Evolutionary conservation across 345 rosid species (phyloP).

Genomic region (Sonneratia caseolaris): DNA sequence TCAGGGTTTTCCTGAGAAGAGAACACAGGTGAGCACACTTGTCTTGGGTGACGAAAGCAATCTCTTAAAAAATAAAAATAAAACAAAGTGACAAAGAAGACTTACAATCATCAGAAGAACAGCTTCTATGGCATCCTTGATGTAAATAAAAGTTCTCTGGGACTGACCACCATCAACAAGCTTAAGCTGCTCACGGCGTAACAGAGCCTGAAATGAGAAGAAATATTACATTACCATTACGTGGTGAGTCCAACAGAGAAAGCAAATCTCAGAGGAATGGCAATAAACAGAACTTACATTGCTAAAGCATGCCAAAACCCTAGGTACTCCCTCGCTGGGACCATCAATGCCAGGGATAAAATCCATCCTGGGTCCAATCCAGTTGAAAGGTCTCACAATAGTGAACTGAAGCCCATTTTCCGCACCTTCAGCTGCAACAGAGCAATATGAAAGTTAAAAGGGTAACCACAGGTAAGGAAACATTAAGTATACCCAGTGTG

Average conservation of each 20-base stretch:
- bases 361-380: slow-evolving; percentile 99
- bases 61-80: neutral
- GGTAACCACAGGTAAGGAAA: neutral
- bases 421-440: slow-evolving; percentile 81
- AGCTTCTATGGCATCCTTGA: slow-evolving; percentile 50
- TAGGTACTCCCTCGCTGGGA: slow-evolving; percentile 98
- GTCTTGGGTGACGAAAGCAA: too few species aligned
- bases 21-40: neutral
- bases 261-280: neutral
- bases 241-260: neutral
- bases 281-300: slow-evolving; percentile 44
- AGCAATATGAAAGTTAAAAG: neutral
- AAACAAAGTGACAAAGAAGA: neutral
- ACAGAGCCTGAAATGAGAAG: slow-evolving; percentile 26
- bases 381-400: slow-evolving; percentile 96
- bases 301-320: slow-evolving; percentile 97
- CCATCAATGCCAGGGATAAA: slow-evolving; percentile 98
- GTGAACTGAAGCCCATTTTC: slow-evolving; percentile 92
- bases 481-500: neutral
- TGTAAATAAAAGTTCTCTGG: slow-evolving; percentile 42
- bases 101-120: slow-evolving; percentile 45
- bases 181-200: slow-evolving; percentile 45
- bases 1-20: slow-evolving; percentile 38
- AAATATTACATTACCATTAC: neutral
- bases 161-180: slow-evolving; percentile 52